Conservation (phyloP, 345 rosid genomes). For the Salix suchowensis region DNA sequence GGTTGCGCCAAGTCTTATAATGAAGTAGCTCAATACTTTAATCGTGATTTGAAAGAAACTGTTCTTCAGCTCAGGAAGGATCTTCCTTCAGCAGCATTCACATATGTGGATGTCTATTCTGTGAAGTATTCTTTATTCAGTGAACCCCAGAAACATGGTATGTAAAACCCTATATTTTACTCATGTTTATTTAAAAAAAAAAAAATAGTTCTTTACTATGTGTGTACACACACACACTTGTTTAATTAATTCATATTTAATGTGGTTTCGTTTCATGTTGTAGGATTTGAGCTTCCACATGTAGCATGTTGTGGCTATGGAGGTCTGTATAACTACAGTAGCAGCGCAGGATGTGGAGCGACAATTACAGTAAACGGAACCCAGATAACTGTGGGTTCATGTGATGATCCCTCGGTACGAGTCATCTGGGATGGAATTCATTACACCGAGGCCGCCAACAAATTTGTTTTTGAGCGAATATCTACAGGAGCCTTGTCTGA, state of each 20-base stretch:
- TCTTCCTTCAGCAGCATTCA: constrained; percentile 36
- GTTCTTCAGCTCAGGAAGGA: constrained; percentile 30
- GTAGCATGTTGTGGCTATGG: constrained; percentile 16
- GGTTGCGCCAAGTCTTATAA: constrained; percentile 52
- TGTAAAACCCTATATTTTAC: background rate
- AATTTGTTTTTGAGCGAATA: constrained; percentile 29
- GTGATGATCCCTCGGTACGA: constrained; percentile 18
- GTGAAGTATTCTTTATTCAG: constrained; percentile 46
- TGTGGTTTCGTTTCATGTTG: too few species aligned
- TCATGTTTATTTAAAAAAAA: background rate
- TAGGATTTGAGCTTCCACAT: constrained; percentile 18
- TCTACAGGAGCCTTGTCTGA: constrained; percentile 28
- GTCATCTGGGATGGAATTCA: constrained; percentile 24
- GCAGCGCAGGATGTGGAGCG: constrained; percentile 12
- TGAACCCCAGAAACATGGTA: constrained; percentile 42
- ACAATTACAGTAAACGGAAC: constrained; percentile 15
- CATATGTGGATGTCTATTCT: constrained; percentile 48
- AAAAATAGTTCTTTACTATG: too few species aligned
- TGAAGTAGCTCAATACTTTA: constrained; percentile 46
- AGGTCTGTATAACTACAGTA: background rate
- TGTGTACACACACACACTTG: too few species aligned
- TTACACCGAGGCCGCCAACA: constrained; percentile 37
- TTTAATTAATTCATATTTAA: too few species aligned
- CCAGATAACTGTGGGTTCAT: constrained; percentile 18
- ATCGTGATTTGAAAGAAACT: constrained; percentile 31